Conservation (phyloP, 2,329 filamentous ascomycete genomes). For the Penicillium freii region DNA sequence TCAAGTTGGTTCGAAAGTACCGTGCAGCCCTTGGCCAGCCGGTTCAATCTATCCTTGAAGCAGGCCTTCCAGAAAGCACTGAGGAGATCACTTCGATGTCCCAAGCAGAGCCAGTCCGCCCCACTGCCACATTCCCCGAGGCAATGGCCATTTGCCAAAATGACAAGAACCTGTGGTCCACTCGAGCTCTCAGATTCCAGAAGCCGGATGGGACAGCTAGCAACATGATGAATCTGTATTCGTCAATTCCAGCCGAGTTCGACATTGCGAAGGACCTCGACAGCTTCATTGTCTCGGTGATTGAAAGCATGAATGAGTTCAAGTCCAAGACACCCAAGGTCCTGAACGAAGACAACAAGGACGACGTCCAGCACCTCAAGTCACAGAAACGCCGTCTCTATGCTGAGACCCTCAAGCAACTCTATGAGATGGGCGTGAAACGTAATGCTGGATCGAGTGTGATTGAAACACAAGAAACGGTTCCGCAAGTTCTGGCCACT, state of each 20-base stretch:
- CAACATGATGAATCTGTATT: constrained; percentile 69
- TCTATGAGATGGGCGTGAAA: constrained; percentile 86
- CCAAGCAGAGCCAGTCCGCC: constrained; percentile 9
- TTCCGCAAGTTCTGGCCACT: constrained; percentile 66
- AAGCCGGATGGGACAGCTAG: constrained; percentile 67
- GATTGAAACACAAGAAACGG: constrained; percentile 69
- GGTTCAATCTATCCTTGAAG: constrained; percentile 58
- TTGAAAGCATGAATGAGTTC: constrained; percentile 67
- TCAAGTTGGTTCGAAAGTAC: constrained; percentile 88
- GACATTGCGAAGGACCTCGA: constrained; percentile 62
- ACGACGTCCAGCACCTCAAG: constrained; percentile 82
- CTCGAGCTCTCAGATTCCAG: constrained; percentile 63
- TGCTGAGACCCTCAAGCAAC: constrained; percentile 77
- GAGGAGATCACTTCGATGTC: constrained; percentile 25
- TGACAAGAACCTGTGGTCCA: constrained; percentile 36
- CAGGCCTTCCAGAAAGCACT: constrained; percentile 36
- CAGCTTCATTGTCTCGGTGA: constrained; percentile 67
- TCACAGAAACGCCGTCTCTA: constrained; percentile 85
- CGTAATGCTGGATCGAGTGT: constrained; percentile 74
- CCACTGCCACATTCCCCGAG: constrained; percentile 28
- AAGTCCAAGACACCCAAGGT: constrained; percentile 77
- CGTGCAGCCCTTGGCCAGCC: constrained; percentile 73
- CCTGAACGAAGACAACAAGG: constrained; percentile 85
- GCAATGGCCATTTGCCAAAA: constrained; percentile 35
- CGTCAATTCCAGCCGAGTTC: constrained; percentile 52